A percentile compares a stretch with the other conserved stretches of the same genome.
Evolutionary conservation across 169 alveolate genomes (phyloP).

Genomic region (Cryptosporidium ryanae): DNA sequence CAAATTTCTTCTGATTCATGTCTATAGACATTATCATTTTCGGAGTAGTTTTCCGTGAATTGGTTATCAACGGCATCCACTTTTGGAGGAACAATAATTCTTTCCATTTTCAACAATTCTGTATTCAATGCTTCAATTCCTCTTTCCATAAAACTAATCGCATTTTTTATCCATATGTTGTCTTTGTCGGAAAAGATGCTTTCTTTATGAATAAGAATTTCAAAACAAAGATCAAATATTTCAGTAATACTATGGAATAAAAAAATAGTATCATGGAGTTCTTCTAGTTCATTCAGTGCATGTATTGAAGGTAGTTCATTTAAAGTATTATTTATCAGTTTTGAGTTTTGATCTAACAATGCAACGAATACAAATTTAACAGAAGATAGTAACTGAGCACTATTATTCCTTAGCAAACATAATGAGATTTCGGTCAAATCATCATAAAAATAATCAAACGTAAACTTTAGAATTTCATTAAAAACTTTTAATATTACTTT

Average conservation of each 20-base stretch:
- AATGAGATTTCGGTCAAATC: slow-evolving; percentile 60
- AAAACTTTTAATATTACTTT: slow-evolving; percentile 10
- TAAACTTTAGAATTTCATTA: slow-evolving; percentile 34
- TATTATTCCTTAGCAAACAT: slow-evolving; percentile 33
- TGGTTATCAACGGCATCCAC: background rate
- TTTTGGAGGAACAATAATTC: slow-evolving; percentile 38
- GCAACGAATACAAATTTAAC: slow-evolving; percentile 72
- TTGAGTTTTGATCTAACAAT: slow-evolving; percentile 60
- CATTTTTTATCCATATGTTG: slow-evolving; percentile 22
- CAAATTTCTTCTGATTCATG: background rate
- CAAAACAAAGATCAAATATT: slow-evolving; percentile 30
- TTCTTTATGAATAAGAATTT: slow-evolving; percentile 1
- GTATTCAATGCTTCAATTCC: slow-evolving; percentile 48
- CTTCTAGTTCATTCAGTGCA: slow-evolving; percentile 35
- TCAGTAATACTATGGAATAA: background rate
- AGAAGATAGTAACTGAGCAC: slow-evolving; percentile 25
- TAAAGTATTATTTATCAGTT: slow-evolving; percentile 8
- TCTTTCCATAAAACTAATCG: slow-evolving; percentile 4
- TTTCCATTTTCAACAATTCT: slow-evolving; percentile 52
- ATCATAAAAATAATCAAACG: slow-evolving; percentile 30
- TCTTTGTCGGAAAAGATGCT: slow-evolving; percentile 6
- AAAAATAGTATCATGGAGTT: slow-evolving; percentile 20
- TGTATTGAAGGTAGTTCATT: slow-evolving; percentile 38
- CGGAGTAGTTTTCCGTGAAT: background rate
- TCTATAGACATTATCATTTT: background rate